Evolutionary conservation across 1,139 yeast genomes (phyloP), one percentile per base, ranked within the genome.

Genomic region (Pneumocystis jirovecii): DNA sequence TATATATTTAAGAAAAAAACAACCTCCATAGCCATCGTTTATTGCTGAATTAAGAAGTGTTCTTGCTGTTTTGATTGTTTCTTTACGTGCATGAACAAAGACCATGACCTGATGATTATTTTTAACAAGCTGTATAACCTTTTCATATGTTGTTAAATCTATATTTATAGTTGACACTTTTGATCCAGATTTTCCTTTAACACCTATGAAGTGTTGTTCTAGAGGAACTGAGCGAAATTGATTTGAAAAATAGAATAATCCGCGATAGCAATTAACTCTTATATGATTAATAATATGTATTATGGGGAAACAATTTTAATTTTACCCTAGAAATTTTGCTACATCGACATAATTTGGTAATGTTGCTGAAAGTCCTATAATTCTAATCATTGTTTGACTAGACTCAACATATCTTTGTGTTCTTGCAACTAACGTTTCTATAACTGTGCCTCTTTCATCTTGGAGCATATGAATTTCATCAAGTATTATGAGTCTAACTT

Each of bases 381-480:
- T 93, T 70, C 98, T 80, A 67, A 95, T 93, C 95, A 91, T 87
- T 68, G 88, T 86, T 74, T 93, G 98, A 0, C 95, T 83, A 68
- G 95, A 84, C 74, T 93, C 97, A 7, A 93, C 97, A 73, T 91
- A 97, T 68, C 98, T 80, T 68, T 91, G 80, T 0, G 98, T 95
- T 75, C 99, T 83, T 0, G 98, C 97, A 8, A 93, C 97, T 68
- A 93, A 79, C 0, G 97, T 89, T 74, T 93, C 99, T 68, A 93
- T 89, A 10, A 93, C 98, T 2, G 97, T 89, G 69, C 99, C 99
- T 77, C 98, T 83, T 68, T 95, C 99, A 81, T 93, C 99, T 73
- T 95, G 97, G 68, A 93, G 80, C 71, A 93, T 79, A 80, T 93
- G 99, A 0, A 93, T 97, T 76, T 93, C 99, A 79, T 93, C 99